Base-by-base conservation (phyloP, 805 yeast genomes). In the Yarrowia divulgata region DNA sequence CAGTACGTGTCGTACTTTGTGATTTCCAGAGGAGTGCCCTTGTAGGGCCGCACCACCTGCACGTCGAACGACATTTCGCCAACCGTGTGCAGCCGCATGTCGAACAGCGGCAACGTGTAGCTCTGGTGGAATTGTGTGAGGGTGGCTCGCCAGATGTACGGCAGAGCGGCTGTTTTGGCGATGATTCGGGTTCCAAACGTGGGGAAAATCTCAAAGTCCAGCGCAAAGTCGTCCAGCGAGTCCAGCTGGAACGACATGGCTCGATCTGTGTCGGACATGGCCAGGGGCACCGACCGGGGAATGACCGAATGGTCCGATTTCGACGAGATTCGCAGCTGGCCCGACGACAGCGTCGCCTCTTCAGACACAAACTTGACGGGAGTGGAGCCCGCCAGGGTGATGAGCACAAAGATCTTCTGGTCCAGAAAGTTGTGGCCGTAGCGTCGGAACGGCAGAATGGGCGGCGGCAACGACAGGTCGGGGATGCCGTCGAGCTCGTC, bases 341-440 rank as follows among this genome's bases (percentile, higher is more conserved):
- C 82, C 8, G 82, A 83, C 8, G 81, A 78, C 19, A 80, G 72
- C 14, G 75, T 70, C 45, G 78, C 76, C 39, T 81, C 79, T 55
- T 79, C 80, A 48, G 74, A 73, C 73, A 83, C 83, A 68, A 87
- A 79, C 48, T 79, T 81, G 62, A 87, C 81, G 49, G 85, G 82
- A 16, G 73, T 72, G 46, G 71, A 64, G 8, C 69, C 79, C 0
- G 87, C 81, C 52, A 82, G 79, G 69, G 84, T 67, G 52, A 95
- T 80, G 76, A 93, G 97, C 39, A 95, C 84, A 71, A 93, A 87
- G 5, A 91, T 91, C 77, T 91, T 92, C 76, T 90, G 91, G 76
- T 95, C 98, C 75, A 95, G 80, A 81, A 93, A 95, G 77, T 92
- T 95, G 79, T 95, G 99, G 16, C 99, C 99, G 76, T 95, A 95